A percentile compares a stretch with the other conserved stretches of the same genome.
phyloP scores from a whole-genome alignment of 1,139 yeast genomes.

The Eremothecium gossypii region DNA sequence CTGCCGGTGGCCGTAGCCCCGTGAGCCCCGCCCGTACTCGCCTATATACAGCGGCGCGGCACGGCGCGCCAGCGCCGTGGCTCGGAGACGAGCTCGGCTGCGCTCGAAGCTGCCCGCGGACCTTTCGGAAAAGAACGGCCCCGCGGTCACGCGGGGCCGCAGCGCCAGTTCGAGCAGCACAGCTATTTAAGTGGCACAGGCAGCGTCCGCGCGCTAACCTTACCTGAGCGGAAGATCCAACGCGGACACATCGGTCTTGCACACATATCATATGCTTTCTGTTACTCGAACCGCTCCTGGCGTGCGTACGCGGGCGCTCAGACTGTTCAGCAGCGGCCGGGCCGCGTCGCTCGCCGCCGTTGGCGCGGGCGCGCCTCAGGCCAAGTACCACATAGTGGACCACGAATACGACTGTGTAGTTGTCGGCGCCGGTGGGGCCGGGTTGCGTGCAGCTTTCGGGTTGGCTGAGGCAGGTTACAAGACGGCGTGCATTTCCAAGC shows the following conservation, averaged over 20 bases:
- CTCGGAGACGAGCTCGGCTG: conserved; percentile 1
- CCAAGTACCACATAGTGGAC: conserved; percentile 84
- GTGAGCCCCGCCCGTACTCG: too few relatives aligned
- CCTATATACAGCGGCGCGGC: too few relatives aligned
- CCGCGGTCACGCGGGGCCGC: conserved; percentile 1
- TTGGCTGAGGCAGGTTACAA: conserved; percentile 94
- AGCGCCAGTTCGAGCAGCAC: not conserved
- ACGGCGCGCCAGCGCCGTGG: too few relatives aligned
- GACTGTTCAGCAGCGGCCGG: too few relatives aligned
- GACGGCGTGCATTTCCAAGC: conserved; percentile 94
- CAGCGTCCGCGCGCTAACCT: not conserved
- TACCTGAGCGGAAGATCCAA: too few relatives aligned
- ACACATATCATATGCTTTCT: too few relatives aligned
- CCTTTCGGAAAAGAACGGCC: not conserved
- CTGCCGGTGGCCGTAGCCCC: too few relatives aligned
- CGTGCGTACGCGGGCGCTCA: too few relatives aligned
- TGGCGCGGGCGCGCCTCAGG: conserved; percentile 38
- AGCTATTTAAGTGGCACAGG: not conserved
- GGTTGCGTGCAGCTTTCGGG: conserved; percentile 96
- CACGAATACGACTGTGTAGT: conserved; percentile 98
- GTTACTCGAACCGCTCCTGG: too few relatives aligned
- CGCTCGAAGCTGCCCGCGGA: not conserved
- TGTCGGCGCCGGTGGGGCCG: conserved; percentile 99
- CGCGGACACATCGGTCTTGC: too few relatives aligned
- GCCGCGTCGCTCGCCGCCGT: too few relatives aligned